Conservation (phyloP, 768 basidiomycete species). For the Termitomyces sp. region DNA sequence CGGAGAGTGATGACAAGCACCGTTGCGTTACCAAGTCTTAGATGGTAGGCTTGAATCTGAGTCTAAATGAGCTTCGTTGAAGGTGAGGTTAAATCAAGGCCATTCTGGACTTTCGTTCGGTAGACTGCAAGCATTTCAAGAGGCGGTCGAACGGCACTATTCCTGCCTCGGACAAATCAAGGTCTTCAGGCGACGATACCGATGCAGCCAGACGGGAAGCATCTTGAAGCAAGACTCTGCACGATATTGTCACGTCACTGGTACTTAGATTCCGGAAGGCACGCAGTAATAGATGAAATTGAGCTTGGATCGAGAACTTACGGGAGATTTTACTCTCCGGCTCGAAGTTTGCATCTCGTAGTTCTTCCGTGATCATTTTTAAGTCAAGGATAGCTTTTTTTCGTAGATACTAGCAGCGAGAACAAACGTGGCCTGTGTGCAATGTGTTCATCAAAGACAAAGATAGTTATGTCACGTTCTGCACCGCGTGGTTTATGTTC, state of each 20-base stretch:
- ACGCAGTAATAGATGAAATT: neutral
- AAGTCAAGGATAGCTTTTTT: neutral
- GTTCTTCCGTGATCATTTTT: too few relatives aligned
- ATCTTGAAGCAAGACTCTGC: neutral
- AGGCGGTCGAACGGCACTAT: neutral
- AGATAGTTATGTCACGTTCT: neutral
- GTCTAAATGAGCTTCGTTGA: neutral
- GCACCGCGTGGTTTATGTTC: slow-evolving; percentile 1
- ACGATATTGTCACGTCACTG: neutral
- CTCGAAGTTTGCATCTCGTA: neutral
- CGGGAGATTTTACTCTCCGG: neutral
- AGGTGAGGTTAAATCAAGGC: neutral
- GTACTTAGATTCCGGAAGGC: too few relatives aligned
- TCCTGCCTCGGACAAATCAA: too few relatives aligned
- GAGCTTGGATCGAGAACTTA: neutral
- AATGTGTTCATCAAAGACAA: neutral
- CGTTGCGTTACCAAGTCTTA: neutral
- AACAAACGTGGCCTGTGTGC: too few relatives aligned
- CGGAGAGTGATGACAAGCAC: neutral
- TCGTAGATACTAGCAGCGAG: neutral
- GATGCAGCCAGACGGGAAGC: too few relatives aligned
- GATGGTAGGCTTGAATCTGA: neutral
- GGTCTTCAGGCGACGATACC: too few relatives aligned
- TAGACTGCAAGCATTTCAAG: neutral
- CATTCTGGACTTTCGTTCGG: neutral